Evolutionary conservation across 2,329 filamentous ascomycete genomes (phyloP), one percentile per base, ranked within the genome.

Genomic region (Aspergillus ibericus): DNA sequence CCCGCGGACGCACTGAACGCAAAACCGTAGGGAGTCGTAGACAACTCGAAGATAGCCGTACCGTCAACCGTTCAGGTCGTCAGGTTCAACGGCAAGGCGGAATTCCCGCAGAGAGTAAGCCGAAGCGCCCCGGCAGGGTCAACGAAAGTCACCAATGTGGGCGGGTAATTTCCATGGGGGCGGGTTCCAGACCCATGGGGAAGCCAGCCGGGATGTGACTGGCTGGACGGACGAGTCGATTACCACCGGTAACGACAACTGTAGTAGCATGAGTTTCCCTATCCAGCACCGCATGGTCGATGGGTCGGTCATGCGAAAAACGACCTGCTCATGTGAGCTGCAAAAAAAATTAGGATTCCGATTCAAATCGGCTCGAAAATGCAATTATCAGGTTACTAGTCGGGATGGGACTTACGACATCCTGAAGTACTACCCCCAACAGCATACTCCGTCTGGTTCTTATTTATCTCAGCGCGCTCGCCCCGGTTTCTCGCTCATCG

Each of bases 271-370:
- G 20, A 29, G 15, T 53, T 32, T n/a, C 35, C 34, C 25, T 38
- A 53, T 40, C 34, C 50, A 51, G 42, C 44, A 47, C 20, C 59
- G 57, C 54, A 36, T 51, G 54, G 57, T 49, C 50, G 56, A 66
- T 64, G 57, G 56, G 57, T 58, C 50, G 47, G 53, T 53, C 54
- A 59, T 59, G 55, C 52, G 63, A 46, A 55, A 50, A 52, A 55
- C 47, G 36, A 52, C 42, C 36, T 63, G 67, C 66, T 62, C 70
- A 72, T 75, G 72, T 74, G 72, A 72, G 63, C 71, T 63, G 57
- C 35, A 67, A 67, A 68, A 64, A 63, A 62, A 49, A 56, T 61
- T 56, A 35, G 48, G 44, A 55, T 42, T 51, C 18, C 18, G 12
- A 22, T 27, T 51, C 9, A 38, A 38, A 51, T 25, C 18, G 34